Evolutionary conservation across 2,329 filamentous ascomycete genomes (phyloP), one percentile per base, ranked within the genome.

Genomic region (Hymenoscyphus repandus): DNA sequence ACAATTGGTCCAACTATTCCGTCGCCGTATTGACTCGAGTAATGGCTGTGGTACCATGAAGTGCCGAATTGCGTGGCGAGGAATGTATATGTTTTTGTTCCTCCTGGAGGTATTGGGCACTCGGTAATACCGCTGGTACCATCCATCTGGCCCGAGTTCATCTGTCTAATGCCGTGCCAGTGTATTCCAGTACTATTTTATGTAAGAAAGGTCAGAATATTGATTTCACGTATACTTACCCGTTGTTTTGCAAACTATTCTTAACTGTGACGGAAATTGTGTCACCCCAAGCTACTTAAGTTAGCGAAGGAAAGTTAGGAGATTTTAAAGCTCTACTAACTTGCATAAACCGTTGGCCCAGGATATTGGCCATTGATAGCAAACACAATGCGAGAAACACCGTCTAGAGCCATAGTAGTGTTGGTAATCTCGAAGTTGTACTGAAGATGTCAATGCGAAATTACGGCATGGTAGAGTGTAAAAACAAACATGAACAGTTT

Each of bases 311-410:
- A 39, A 22, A 33, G 9, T 10, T 33, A 20, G 20, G 13, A 18
- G 4, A 39, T 15, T 9, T 9, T n/a, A 27, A n/a, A 32, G 11
- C 31, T n/a, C 9, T 17, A n/a, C 45, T 17, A 30, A 20, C 32
- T 17, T 10, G 43, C 37, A 18, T 13, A 9, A 20, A 54, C 44
- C 42, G 45, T 52, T 9, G 52, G 52, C 18, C 52, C 49, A 13
- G 52, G 49, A 40, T 37, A 51, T 34, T 13, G 9, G 15, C 33
- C 33, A 27, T 54, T 51, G 45, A 51, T 45, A 41, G 37, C 49
- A 27, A 68, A 73, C 53, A 90, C 79, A 60, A 87, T 86, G 32
- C 61, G 62, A 2, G 55, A 49, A 31, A 57, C 62, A 7, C 71
- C 71, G 62, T 72, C 70, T 5, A 58, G 63, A 22, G 57, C 49